These are phyloP conservation scores for Xylariomycetidae sp. DNA, from an alignment of 2,329 filamentous ascomycete species.

Conservation along the genomic window DNA sequence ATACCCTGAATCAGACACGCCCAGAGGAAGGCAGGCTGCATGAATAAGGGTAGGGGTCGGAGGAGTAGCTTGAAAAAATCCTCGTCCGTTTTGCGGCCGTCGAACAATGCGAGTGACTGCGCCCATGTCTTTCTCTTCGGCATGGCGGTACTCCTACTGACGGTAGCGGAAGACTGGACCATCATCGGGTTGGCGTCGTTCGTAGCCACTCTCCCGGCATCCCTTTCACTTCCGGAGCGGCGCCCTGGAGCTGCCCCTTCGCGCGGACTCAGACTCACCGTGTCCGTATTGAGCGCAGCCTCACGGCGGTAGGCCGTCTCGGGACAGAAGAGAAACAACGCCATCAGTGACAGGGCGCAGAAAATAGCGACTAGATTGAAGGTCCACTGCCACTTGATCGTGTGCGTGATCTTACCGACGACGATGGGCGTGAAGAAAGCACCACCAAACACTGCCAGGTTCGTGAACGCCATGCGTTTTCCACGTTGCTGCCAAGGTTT, in stretches of 20 bases:
- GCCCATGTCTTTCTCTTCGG: conserved; percentile 52
- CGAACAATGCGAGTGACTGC: conserved; percentile 65
- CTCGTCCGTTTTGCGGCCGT: conserved; percentile 77
- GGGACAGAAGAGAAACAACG: conserved; percentile 74
- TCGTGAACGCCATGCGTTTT: conserved; percentile 76
- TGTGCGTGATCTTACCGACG: conserved; percentile 76
- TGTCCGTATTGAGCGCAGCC: conserved; percentile 64
- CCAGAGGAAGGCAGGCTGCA: conserved; percentile 85
- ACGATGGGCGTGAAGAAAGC: conserved; percentile 75
- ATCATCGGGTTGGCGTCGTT: no score
- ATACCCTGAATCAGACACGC: conserved; percentile 74
- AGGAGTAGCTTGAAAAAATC: conserved; percentile 59
- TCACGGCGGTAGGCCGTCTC: conserved; percentile 77
- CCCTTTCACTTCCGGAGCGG: conserved; percentile 16
- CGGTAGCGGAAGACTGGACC: no score
- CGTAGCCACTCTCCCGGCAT: no score
- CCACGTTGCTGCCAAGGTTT: conserved; percentile 68
- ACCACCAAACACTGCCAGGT: conserved; percentile 53
- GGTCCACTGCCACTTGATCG: conserved; percentile 78
- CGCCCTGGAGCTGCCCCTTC: conserved; percentile 8
- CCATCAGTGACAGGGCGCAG: conserved; percentile 61
- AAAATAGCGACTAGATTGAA: conserved; percentile 91
- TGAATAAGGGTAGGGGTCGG: conserved; percentile 77
- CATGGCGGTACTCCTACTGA: conserved; percentile 5
- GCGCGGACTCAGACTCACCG: conserved; percentile 26